Evolutionary conservation across 352 stramenopile species (phyloP).

Genomic region (Pythium phragmitis): DNA sequence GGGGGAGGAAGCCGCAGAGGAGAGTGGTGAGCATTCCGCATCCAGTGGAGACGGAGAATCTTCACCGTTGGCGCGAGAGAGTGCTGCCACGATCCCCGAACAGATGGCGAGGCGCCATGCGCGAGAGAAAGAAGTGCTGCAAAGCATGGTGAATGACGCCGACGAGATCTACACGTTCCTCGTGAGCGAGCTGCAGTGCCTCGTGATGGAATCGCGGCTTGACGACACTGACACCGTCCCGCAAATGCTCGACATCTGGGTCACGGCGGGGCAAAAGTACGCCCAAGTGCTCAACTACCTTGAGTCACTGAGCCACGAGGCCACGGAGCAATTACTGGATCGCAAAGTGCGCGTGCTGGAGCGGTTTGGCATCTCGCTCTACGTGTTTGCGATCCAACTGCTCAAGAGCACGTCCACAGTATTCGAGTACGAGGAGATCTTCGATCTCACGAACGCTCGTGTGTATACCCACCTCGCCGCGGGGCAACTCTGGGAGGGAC

Average conservation of each 20-base stretch:
- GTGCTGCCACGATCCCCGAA: not conserved
- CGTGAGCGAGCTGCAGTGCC: too few relatives aligned
- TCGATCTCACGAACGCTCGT: slow-evolving; percentile 55
- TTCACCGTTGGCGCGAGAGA: not conserved
- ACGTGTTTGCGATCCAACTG: slow-evolving; percentile 61
- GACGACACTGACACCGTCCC: slow-evolving; percentile 39
- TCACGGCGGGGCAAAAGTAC: slow-evolving; percentile 65
- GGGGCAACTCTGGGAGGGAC: slow-evolving; percentile 40
- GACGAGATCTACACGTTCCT: too few relatives aligned
- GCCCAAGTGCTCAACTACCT: slow-evolving; percentile 48
- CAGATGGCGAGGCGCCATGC: not conserved
- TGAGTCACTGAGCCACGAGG: slow-evolving; percentile 15
- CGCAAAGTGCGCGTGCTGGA: slow-evolving; percentile 36
- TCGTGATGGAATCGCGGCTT: slow-evolving; percentile 31
- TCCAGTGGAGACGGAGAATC: not conserved
- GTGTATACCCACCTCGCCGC: slow-evolving; percentile 35
- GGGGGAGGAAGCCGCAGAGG: slow-evolving; percentile 7
- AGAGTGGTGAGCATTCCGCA: not conserved
- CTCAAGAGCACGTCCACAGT: slow-evolving; percentile 57
- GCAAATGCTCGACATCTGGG: slow-evolving; percentile 69
- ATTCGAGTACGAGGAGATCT: slow-evolving; percentile 60
- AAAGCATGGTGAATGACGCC: slow-evolving; percentile 39
- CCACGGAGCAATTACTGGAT: not conserved
- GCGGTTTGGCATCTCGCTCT: slow-evolving; percentile 60
- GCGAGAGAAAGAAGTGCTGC: slow-evolving; percentile 22